Conservation (phyloP, 192 early-diverging fungal genomes). For the Podila verticillata region DNA sequence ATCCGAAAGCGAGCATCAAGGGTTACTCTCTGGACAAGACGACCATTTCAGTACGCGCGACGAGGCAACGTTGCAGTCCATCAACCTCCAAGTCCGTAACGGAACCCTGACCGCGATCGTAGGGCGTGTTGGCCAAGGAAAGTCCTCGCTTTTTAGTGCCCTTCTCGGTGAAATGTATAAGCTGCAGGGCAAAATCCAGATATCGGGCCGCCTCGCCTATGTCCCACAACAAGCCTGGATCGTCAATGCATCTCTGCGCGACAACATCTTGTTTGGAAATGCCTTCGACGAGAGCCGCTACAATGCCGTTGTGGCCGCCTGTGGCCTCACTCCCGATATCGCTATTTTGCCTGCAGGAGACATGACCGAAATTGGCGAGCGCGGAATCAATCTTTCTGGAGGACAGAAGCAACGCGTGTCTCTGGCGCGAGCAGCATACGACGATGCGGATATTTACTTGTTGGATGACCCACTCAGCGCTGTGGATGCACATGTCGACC, state of each 20-base stretch:
- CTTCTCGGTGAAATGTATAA: conserved; percentile 89
- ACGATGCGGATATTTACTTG: conserved; percentile 72
- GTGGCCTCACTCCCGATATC: conserved; percentile 20
- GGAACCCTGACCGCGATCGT: conserved; percentile 66
- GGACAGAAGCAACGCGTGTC: conserved; percentile 81
- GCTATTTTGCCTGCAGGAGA: conserved; percentile 26
- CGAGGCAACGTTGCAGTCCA: conserved; percentile 35
- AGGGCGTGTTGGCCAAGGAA: conserved; percentile 80
- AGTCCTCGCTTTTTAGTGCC: conserved; percentile 75
- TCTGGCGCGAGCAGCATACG: conserved; percentile 83
- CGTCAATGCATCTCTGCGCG: conserved; percentile 31
- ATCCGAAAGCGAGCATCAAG: background rate
- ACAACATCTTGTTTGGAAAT: conserved; percentile 54
- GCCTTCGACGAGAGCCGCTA: conserved; percentile 15
- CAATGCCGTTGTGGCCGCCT: conserved; percentile 4
- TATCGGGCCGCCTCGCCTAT: conserved; percentile 71
- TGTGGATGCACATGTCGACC: conserved; percentile 60
- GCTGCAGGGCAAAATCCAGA: conserved; percentile 54
- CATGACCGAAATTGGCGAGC: conserved; percentile 71
- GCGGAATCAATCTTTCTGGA: conserved; percentile 71
- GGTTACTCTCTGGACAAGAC: background rate
- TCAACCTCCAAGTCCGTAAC: conserved; percentile 48
- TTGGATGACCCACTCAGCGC: conserved; percentile 86
- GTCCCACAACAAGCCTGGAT: conserved; percentile 60
- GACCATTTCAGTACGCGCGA: background rate